A percentile compares a stretch with the other conserved stretches of the same genome.
phyloP scores from a whole-genome alignment of 1,284 basidiomycete species.

The Leccinum pachyderme region DNA sequence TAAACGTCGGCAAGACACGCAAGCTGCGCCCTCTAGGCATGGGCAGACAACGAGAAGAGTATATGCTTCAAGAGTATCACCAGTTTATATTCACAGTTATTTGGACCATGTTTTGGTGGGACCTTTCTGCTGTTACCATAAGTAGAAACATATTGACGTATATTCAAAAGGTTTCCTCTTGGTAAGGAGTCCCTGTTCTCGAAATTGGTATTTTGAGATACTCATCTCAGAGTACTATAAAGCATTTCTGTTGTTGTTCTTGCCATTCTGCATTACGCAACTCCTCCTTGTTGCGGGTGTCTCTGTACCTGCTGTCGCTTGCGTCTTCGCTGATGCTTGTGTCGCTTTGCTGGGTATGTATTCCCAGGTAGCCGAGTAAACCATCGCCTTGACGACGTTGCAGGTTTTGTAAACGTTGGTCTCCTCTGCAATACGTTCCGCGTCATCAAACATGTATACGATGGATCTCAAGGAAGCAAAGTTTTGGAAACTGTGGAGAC shows the following conservation, averaged over 20 bases:
- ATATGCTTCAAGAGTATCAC: conserved; percentile 48
- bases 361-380: neutral
- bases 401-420: conserved; percentile 61
- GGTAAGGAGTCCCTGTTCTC: conserved; percentile 39
- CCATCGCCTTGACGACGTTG: conserved; percentile 10
- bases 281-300: conserved; percentile 49
- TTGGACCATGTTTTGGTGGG: conserved; percentile 67
- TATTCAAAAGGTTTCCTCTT: conserved; percentile 52
- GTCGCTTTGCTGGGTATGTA: conserved; percentile 55
- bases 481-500: conserved; percentile 20
- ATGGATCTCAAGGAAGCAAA: conserved; percentile 18
- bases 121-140: conserved; percentile 7
- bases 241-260: conserved; percentile 60
- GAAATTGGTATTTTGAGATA: neutral
- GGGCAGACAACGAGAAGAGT: conserved; percentile 47
- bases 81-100: conserved; percentile 58
- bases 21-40: conserved; percentile 50
- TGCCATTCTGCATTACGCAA: conserved; percentile 57
- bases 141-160: conserved; percentile 6
- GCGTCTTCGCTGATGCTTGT: conserved; percentile 52
- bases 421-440: conserved; percentile 68
- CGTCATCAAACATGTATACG: conserved; percentile 56
- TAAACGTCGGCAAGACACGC: conserved; percentile 42
- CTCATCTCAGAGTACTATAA: conserved; percentile 7
- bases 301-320: conserved; percentile 42